phyloP scores from a whole-genome alignment of 2,329 filamentous ascomycete species.

The Mycosphaerelloides madeirae region DNA sequence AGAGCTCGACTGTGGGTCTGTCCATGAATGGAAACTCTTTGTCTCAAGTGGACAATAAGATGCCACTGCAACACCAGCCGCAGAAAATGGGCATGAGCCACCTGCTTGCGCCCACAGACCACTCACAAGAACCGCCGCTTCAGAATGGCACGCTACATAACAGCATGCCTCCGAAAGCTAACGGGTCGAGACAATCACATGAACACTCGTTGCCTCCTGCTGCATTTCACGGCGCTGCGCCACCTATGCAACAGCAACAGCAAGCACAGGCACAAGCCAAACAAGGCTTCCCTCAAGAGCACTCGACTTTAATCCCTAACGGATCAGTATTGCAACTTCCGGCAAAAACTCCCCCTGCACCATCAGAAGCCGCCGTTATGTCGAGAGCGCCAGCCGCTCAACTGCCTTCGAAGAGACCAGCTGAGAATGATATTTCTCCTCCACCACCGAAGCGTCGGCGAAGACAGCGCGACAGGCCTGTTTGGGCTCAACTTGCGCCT shows the following conservation, averaged over 20 bases:
- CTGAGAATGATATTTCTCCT: constrained; percentile 18
- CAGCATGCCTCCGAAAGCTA: constrained; percentile 5
- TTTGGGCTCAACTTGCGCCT: constrained; percentile 30
- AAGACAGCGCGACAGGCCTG: constrained; percentile 28
- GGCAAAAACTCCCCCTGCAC: background rate
- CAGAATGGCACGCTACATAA: constrained; percentile 3
- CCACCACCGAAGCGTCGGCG: constrained; percentile 27
- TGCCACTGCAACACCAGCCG: constrained; percentile 22
- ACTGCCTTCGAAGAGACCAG: constrained; percentile 24
- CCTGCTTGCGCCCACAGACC: constrained; percentile 25
- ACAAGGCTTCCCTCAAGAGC: too few relatives aligned
- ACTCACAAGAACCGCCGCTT: constrained; percentile 9
- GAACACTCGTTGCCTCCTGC: constrained; percentile 2
- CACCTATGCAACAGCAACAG: constrained; percentile 1
- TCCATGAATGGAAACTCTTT: constrained; percentile 16
- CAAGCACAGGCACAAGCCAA: constrained; percentile 1
- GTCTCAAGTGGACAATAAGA: constrained; percentile 19
- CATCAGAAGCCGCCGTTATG: background rate
- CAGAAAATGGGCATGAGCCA: constrained; percentile 30
- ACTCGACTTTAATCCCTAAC: too few relatives aligned
- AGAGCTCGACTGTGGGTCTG: constrained; percentile 1
- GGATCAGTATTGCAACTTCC: too few relatives aligned
- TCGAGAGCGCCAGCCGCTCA: too few relatives aligned
- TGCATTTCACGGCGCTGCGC: background rate
- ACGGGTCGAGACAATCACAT: constrained; percentile 1